These are phyloP conservation scores for Aspergillus pseudonomiae DNA, from an alignment of 2,329 filamentous ascomycete species.

Conservation along the genomic window DNA sequence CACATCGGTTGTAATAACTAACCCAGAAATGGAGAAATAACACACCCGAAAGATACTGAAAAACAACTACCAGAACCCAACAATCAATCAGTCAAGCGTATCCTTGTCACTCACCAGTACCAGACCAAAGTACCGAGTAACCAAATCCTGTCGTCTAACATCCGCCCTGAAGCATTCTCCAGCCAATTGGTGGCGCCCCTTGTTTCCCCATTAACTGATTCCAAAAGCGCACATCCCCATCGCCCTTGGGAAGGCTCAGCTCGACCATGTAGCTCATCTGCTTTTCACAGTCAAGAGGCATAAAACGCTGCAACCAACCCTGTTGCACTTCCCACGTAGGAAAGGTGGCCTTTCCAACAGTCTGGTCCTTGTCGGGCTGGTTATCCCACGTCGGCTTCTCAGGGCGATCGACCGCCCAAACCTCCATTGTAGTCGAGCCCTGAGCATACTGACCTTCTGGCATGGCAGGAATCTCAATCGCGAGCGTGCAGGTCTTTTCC, in stretches of 20 bases:
- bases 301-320: neutral
- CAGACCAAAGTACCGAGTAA: neutral
- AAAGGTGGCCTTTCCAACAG: neutral
- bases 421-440: neutral
- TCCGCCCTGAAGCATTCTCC: conserved; percentile 1
- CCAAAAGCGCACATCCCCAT: neutral
- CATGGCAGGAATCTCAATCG: neutral
- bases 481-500: neutral
- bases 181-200: neutral
- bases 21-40: neutral
- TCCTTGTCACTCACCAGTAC: neutral
- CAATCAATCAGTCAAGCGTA: neutral
- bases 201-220: neutral
- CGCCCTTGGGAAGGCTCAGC: neutral
- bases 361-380: neutral
- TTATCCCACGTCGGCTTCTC: neutral
- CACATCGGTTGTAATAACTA: no score
- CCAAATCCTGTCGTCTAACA: neutral
- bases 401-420: neutral
- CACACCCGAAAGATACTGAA: neutral
- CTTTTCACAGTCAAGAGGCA: neutral
- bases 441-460: neutral
- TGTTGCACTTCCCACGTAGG: neutral
- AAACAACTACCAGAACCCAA: neutral
- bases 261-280: neutral